Conservation (phyloP, 129 eudicot species). For the Saussurea involucrata region DNA sequence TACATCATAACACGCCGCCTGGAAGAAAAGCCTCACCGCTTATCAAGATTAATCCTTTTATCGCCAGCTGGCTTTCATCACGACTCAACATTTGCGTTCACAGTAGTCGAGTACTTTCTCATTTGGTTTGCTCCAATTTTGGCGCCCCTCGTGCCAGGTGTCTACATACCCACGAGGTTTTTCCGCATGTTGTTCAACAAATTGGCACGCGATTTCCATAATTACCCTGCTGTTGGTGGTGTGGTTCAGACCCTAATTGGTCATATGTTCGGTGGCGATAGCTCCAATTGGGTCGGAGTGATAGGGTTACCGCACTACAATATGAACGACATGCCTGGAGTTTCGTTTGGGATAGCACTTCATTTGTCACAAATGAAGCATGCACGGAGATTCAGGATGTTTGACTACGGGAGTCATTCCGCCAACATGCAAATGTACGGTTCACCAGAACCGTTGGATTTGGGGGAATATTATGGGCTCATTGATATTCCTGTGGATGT, state of each 20-base stretch:
- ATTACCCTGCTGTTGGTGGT: slow-evolving; percentile 95
- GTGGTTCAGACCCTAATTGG: slow-evolving; percentile 89
- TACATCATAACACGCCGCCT: slow-evolving; percentile 67
- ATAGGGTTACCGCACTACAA: slow-evolving; percentile 87
- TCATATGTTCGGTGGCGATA: slow-evolving; percentile 83
- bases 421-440: slow-evolving; percentile 74
- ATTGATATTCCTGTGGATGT: slow-evolving; percentile 90
- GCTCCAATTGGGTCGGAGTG: slow-evolving; percentile 96
- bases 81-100: slow-evolving; percentile 58
- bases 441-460: slow-evolving; percentile 72
- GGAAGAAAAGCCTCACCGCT: slow-evolving; percentile 71
- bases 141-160: slow-evolving; percentile 59
- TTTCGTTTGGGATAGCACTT: slow-evolving; percentile 71
- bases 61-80: slow-evolving; percentile 97
- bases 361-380: slow-evolving; percentile 87
- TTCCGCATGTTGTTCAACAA: slow-evolving; percentile 92
- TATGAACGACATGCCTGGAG: slow-evolving; percentile 98
- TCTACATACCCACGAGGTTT: slow-evolving; percentile 87
- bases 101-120: slow-evolving; percentile 48
- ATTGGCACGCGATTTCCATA: slow-evolving; percentile 92
- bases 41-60: slow-evolving; percentile 77
- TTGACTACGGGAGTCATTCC: slow-evolving; percentile 66
- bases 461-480: slow-evolving; percentile 73
- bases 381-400: slow-evolving; percentile 58
- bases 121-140: slow-evolving; percentile 62